Percentiles rank a stretch among this genome's conserved stretches.
phyloP scores from a whole-genome alignment of 371 early-diverging fungal genomes.

The Actinomortierella ambigua region DNA sequence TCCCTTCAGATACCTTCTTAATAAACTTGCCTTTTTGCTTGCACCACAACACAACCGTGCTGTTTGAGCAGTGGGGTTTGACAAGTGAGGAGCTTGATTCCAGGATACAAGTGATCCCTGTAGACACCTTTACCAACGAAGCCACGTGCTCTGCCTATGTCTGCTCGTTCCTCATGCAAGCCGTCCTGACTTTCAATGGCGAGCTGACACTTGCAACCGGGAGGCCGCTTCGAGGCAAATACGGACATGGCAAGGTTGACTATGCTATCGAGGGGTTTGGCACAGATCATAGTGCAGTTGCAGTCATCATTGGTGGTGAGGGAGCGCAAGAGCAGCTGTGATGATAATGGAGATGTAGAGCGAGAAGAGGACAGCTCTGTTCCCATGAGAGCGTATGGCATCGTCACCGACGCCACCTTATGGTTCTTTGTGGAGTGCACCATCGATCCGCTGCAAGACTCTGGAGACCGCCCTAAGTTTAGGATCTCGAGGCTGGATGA shows the following conservation, averaged over 20 bases:
- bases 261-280: constrained; percentile 27
- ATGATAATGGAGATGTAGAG: constrained; percentile 10
- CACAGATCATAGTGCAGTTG: constrained; percentile 25
- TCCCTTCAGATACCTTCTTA: too few species aligned
- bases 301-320: constrained; percentile 17
- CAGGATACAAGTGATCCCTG: constrained; percentile 2
- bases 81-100: too few species aligned
- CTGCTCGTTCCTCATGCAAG: constrained; percentile 23
- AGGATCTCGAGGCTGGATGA: constrained; percentile 11
- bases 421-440: constrained; percentile 33
- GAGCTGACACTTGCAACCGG: constrained; percentile 13
- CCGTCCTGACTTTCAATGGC: constrained; percentile 17
- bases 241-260: constrained; percentile 29
- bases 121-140: constrained; percentile 2
- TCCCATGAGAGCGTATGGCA: constrained; percentile 19
- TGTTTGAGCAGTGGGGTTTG: too few species aligned
- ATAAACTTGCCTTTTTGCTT: too few species aligned
- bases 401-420: constrained; percentile 11
- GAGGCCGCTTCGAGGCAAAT: constrained; percentile 15
- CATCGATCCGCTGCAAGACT: constrained; percentile 11
- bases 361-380: constrained; percentile 6
- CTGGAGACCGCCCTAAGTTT: constrained; percentile 14
- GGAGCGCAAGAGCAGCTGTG: constrained; percentile 11
- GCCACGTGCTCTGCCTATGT: constrained; percentile 23
- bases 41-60: too few species aligned